Evolutionary conservation across 768 basidiomycete species (phyloP).

Genomic region (Chalciporus chontae): DNA sequence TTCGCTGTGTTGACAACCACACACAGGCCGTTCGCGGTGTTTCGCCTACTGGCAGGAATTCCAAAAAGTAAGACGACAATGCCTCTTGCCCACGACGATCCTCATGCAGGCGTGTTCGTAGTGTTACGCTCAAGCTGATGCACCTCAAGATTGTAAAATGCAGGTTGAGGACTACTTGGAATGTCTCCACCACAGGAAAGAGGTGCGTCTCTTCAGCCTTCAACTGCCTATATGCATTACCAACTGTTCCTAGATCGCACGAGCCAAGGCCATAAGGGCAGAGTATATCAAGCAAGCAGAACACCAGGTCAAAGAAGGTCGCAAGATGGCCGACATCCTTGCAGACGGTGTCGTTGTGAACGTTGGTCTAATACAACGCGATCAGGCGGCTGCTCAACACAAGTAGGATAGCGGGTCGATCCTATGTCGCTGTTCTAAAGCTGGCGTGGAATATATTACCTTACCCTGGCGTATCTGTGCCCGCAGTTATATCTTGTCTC

Average conservation of each 20-base stretch:
- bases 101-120: slow-evolving; percentile 28
- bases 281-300: slow-evolving; percentile 69
- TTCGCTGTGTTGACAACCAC: slow-evolving; percentile 3
- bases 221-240: background rate
- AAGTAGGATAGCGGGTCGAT: slow-evolving; percentile 7
- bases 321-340: slow-evolving; percentile 66
- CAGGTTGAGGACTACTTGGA: slow-evolving; percentile 87
- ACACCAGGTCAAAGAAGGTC: slow-evolving; percentile 62
- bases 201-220: slow-evolving; percentile 49
- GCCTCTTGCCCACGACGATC: background rate
- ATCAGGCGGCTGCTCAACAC: slow-evolving; percentile 23
- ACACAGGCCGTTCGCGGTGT: slow-evolving; percentile 75
- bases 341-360: slow-evolving; percentile 73
- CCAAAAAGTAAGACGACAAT: slow-evolving; percentile 47
- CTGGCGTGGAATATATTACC: background rate
- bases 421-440: background rate
- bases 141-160: slow-evolving; percentile 65
- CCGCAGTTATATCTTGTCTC: no score
- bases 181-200: slow-evolving; percentile 85
- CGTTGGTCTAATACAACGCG: slow-evolving; percentile 69
- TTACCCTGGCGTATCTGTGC: background rate
- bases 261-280: slow-evolving; percentile 67
- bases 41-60: slow-evolving; percentile 93
- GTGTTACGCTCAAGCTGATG: slow-evolving; percentile 85
- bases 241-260: slow-evolving; percentile 44